Base-by-base conservation (phyloP, 441 rosid species). In the Brassica balearica region DNA sequence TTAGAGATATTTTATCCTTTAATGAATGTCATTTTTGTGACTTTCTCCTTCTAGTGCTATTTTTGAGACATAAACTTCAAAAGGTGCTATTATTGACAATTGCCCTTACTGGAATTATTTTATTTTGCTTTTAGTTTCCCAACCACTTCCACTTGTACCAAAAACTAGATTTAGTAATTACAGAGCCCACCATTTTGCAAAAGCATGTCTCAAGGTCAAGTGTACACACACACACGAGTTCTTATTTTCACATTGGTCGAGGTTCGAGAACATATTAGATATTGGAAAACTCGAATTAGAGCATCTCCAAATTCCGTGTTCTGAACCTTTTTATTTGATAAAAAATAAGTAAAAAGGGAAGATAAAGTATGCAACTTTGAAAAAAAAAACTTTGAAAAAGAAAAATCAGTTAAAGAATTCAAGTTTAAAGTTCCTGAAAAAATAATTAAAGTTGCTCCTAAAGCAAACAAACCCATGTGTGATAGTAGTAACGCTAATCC, bases 61-160 rank as follows among this genome's bases (percentile, higher is more conserved):
- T 17, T 17, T 17, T 17, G 17, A 17, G 17, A 17, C 17, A 17
- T 17, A 17, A 17, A 17, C 17, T 17, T 17, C 17, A 17, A 17
- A 17, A 17, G 17, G 17, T 17, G 17, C 17, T 17, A 17, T 17
- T 17, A 17, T 17, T 17, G 17, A 17, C 17, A 17, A 17, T 17
- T 17, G 17, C 17, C 17, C 17, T 17, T n/a, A 43, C 64, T 64
- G 76, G 59, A 65, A 75, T 70, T 70, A 75, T 75, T 70, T 59
- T 58, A 46, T 43, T 32, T 59, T 43, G 69, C 73, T 70, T 75
- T 80, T 66, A 71, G 80, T 80, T 59, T 65, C 20, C 36, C 76
- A 75, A 80, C 83, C 73, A 80, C 73, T 75, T 66, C 80, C 77
- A 75, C 77, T 80, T 75, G 80, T 80, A 70, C 71, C 68, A 46